Evolutionary conservation across 257 asterid species (phyloP).

Genomic region (Gentiana straminea): DNA sequence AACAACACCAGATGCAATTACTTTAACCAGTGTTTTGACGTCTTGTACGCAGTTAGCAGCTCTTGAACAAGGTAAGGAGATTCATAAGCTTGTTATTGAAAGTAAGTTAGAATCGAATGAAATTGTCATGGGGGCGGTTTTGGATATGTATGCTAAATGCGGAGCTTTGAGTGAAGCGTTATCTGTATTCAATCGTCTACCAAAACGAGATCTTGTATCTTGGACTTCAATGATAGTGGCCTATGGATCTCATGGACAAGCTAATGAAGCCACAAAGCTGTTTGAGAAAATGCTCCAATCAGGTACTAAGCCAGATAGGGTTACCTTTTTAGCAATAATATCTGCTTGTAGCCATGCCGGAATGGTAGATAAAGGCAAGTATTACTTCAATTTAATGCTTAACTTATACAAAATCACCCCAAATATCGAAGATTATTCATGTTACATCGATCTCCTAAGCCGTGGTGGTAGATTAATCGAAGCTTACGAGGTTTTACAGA

Average conservation of each 20-base stretch:
- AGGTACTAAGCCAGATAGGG: constrained; percentile 49
- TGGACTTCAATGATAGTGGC: constrained; percentile 85
- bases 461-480: constrained; percentile 63
- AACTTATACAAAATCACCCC: constrained; percentile 35
- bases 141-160: constrained; percentile 82
- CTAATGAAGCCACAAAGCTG: constrained; percentile 42
- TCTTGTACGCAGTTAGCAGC: constrained; percentile 73
- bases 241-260: constrained; percentile 68
- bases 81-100: constrained; percentile 33
- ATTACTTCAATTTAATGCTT: constrained; percentile 40
- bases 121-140: constrained; percentile 64
- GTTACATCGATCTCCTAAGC: constrained; percentile 58
- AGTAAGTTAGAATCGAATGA: constrained; percentile 35
- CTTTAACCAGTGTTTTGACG: constrained; percentile 48
- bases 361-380: constrained; percentile 51
- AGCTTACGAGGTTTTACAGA: constrained; percentile 50
- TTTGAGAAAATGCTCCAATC: constrained; percentile 46
- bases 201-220: constrained; percentile 51
- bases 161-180: constrained; percentile 65
- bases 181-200: constrained; percentile 35
- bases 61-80: constrained; percentile 53
- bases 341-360: constrained; percentile 85
- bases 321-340: constrained; percentile 65
- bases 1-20: constrained; percentile 46
- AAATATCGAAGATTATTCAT: constrained; percentile 57